Percentiles rank a stretch among this genome's conserved stretches.
Evolutionary conservation across 2,329 filamentous ascomycete species (phyloP).

Genomic region (Thielaviopsis euricoi): DNA sequence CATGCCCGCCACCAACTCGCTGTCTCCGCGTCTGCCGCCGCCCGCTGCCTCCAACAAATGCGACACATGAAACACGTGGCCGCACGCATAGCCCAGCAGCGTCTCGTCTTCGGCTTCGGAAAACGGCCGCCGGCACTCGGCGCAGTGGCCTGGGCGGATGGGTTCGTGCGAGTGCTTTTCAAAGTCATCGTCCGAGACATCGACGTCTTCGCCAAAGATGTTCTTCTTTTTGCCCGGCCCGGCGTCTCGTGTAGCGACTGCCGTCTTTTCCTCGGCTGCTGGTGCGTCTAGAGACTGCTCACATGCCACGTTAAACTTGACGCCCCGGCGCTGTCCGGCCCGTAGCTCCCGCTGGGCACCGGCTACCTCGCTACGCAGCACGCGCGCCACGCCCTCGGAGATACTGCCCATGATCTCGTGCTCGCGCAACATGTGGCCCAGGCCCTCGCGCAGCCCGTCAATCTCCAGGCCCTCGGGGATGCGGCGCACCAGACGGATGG

Average conservation of each 20-base stretch:
- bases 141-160: slow-evolving; percentile 39
- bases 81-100: slow-evolving; percentile 65
- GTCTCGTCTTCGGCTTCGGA: slow-evolving; percentile 50
- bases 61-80: slow-evolving; percentile 63
- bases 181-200: slow-evolving; percentile 17
- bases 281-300: too few relatives aligned
- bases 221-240: too few relatives aligned
- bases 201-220: slow-evolving; percentile 13
- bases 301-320: slow-evolving; percentile 79
- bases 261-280: too few relatives aligned
- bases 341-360: slow-evolving; percentile 67
- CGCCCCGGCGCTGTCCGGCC: slow-evolving; percentile 62
- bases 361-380: slow-evolving; percentile 75
- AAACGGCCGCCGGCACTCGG: slow-evolving; percentile 39
- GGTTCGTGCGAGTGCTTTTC: slow-evolving; percentile 18
- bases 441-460: slow-evolving; percentile 70
- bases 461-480: slow-evolving; percentile 92
- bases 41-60: slow-evolving; percentile 45
- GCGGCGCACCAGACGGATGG: slow-evolving; percentile 71
- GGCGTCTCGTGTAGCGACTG: too few relatives aligned
- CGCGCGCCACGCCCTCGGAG: slow-evolving; percentile 71
- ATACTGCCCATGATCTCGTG: slow-evolving; percentile 93
- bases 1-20: slow-evolving; percentile 27
- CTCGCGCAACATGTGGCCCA: slow-evolving; percentile 83
- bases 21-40: slow-evolving; percentile 28